Conservation (phyloP, 768 basidiomycete species). For the Phylloporus sp. region DNA sequence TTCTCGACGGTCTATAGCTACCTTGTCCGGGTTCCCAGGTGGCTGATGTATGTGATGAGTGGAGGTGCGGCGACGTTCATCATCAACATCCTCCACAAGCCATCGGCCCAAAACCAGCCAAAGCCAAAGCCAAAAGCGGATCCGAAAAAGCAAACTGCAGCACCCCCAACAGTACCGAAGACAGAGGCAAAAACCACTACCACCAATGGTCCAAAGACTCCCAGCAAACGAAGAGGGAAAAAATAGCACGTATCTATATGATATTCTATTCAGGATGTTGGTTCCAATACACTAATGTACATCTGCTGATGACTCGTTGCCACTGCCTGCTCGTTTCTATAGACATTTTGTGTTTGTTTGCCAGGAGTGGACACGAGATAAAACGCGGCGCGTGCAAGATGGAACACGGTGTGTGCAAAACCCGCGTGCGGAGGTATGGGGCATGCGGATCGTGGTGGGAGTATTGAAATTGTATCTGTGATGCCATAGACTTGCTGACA, state of each 20-base stretch:
- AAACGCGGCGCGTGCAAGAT: no score
- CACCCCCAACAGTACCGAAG: conserved; percentile 2
- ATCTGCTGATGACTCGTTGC: no score
- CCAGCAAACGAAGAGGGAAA: conserved; percentile 28
- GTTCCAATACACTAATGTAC: no score
- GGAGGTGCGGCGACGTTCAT: conserved; percentile 64
- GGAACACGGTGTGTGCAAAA: no score
- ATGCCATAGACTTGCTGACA: no score
- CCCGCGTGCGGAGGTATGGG: no score
- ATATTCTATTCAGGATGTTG: no score
- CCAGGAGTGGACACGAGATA: no score
- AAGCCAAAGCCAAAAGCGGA: conserved; percentile 4
- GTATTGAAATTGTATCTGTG: no score
- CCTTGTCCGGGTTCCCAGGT: conserved; percentile 57
- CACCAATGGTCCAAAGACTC: conserved; percentile 16
- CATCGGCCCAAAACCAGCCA: conserved; percentile 1
- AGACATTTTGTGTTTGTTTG: no score
- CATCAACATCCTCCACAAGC: conserved; percentile 58
- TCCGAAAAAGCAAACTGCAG: conserved; percentile 4
- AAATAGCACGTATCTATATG: conserved; percentile 9
- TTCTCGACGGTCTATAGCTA: conserved; percentile 50
- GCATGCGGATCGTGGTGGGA: no score
- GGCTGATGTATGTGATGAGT: conserved; percentile 61
- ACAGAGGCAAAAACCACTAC: conserved; percentile 14
- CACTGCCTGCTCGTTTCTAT: no score